phyloP scores from a whole-genome alignment of 2,329 filamentous ascomycete genomes.

The Cladophialophora psammophila region DNA sequence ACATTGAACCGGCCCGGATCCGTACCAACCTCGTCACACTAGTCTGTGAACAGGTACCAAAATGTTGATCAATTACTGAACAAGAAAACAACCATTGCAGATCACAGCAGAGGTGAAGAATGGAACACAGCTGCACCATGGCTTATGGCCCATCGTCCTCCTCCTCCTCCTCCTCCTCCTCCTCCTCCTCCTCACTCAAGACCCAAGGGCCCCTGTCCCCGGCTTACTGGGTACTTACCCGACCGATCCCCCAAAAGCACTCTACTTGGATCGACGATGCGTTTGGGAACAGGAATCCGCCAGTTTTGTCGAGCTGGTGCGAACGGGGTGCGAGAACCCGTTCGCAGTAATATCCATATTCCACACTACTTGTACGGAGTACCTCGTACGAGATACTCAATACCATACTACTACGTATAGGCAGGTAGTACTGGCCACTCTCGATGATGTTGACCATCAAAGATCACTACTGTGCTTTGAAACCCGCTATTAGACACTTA shows the following conservation, averaged over 20 bases:
- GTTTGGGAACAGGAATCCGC: neutral
- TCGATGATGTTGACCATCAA: constrained; percentile 2
- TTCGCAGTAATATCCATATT: neutral
- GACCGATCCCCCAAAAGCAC: neutral
- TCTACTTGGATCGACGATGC: constrained; percentile 1
- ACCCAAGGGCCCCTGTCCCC: neutral
- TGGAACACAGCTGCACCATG: neutral
- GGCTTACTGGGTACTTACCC: neutral
- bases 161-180: no score
- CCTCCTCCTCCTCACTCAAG: constrained; percentile 6
- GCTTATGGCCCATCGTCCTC: neutral
- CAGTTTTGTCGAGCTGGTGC: neutral
- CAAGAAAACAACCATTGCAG: constrained; percentile 10
- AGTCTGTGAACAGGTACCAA: constrained; percentile 12
- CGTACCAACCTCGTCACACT: constrained; percentile 24
- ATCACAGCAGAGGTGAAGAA: constrained; percentile 8
- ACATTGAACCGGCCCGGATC: constrained; percentile 8
- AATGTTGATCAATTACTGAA: constrained; percentile 12
- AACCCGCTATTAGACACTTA: neutral
- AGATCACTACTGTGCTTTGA: constrained; percentile 7
- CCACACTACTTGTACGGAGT: neutral
- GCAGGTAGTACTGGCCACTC: neutral
- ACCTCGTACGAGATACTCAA: no score
- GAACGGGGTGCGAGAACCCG: neutral
- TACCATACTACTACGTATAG: neutral